phyloP scores from a whole-genome alignment of 345 rosid species.

The Syzygium jambos region DNA sequence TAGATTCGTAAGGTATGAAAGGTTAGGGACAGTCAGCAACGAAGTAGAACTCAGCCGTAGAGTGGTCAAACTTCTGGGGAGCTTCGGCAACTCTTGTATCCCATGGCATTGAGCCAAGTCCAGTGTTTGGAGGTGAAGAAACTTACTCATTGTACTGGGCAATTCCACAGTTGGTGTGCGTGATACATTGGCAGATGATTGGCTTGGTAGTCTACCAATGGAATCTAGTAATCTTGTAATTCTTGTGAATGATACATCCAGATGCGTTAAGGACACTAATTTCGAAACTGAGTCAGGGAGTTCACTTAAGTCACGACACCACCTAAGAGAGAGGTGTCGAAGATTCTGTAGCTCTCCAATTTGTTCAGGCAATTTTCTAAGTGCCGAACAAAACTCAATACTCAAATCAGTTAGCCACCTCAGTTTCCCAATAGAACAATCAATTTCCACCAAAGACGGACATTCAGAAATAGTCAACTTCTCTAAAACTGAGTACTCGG shows the following conservation, averaged over 20 bases:
- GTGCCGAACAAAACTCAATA: accelerated
- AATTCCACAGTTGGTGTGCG: too few relatives aligned
- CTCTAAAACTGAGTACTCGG: background rate
- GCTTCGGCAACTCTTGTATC: too few relatives aligned
- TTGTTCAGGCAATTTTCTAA: background rate
- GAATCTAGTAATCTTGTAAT: too few relatives aligned
- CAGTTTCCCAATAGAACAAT: too few relatives aligned
- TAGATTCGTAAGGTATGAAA: background rate
- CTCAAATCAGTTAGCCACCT: too few relatives aligned
- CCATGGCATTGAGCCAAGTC: accelerated
- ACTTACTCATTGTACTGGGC: background rate
- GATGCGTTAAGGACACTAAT: accelerated
- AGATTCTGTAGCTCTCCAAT: background rate
- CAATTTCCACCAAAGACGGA: too few relatives aligned
- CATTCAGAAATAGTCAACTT: accelerated
- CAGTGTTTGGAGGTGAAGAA: background rate
- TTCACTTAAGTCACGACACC: accelerated
- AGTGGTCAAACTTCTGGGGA: too few relatives aligned
- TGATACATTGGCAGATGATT: too few relatives aligned
- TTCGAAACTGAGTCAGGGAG: background rate
- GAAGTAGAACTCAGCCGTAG: accelerated
- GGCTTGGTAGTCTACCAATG: background rate
- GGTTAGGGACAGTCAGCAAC: background rate
- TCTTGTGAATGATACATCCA: too few relatives aligned
- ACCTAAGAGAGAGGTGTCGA: accelerated